Evolutionary conservation across 1,139 yeast genomes (phyloP), one percentile per base, ranked within the genome.

Genomic region (Yamadazyma siamensis): DNA sequence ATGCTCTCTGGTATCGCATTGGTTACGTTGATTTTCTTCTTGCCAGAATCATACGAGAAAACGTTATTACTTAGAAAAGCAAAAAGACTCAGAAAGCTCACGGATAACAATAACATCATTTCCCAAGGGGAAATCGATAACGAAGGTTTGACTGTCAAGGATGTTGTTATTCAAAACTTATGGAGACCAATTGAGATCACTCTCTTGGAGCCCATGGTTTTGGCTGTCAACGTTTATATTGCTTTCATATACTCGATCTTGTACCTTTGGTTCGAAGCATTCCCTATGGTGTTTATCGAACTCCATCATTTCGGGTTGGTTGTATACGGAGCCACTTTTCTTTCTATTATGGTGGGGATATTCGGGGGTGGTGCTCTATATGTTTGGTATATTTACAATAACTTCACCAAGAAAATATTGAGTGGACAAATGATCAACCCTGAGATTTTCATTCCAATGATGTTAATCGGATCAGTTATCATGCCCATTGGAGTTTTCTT

Each of bases 371-470:
- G 54, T 11, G 23, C 36, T 1, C 28, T 51, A 15, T 59, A 56
- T 35, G 35, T 54, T 21, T 47, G 51, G 0, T 25, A 41, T 14
- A 44, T 52, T 15, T 34, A 42, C 21, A 33, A 35, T 17, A 31
- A 15, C 2, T 57, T 50, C 30, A 55, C 61, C 13, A 41, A 59
- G 29, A 63, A 56, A 11, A 31, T 42, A 5, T 42, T 52, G 5
- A 50, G 50, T 16, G 61, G 60, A 19, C 71, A 75, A 13, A 47
- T 49, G 15, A 60, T 75, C 0, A 47, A 58, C 10, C 87, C 91
- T 0, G 91, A 83, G 45, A 71, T 69, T 34, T 68, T 85, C 35
- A 55, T 82, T 24, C 75, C 75, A 9, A 59, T 75, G 6, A 65
- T 80, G 50, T 53, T 60, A 21, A 31, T 52, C 22, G 65, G 65